Conservation (phyloP, 345 rosid genomes). For the Eucalyptus polyanthemos region DNA sequence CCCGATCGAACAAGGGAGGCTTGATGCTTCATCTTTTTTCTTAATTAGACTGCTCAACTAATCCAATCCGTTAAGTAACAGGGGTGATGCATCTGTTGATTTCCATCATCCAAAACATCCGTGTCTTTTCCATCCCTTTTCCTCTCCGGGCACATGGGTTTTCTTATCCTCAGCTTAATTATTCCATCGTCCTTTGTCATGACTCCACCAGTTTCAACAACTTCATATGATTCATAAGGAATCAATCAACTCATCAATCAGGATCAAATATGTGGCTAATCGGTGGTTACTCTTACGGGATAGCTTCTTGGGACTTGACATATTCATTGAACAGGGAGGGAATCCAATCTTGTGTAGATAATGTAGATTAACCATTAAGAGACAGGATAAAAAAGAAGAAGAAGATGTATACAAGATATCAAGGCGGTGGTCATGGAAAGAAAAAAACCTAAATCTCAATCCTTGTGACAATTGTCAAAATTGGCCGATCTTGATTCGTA, state of each 20-base stretch:
- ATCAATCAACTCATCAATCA: background rate
- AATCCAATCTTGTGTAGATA: background rate
- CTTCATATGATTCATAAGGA: background rate
- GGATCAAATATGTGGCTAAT: background rate
- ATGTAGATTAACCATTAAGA: background rate
- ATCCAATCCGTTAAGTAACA: background rate
- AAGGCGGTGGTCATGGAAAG: background rate
- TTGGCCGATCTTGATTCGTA: background rate
- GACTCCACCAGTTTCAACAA: background rate
- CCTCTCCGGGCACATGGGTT: background rate
- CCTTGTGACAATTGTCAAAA: background rate
- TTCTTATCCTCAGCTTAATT: background rate
- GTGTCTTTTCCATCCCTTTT: background rate
- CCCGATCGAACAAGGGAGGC: background rate
- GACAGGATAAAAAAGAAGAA: background rate
- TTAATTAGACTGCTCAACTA: background rate
- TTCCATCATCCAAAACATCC: background rate
- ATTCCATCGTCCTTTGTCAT: background rate
- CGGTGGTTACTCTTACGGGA: background rate
- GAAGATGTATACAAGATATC: background rate
- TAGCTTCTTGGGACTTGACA: background rate
- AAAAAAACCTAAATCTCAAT: background rate
- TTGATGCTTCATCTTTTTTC: background rate
- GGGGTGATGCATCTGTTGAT: background rate
- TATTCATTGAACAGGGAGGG: background rate